Percentiles rank a stretch among this genome's conserved stretches.
phyloP scores from a whole-genome alignment of 1,284 basidiomycete species.

The Pseudozyma hubeiensis region DNA sequence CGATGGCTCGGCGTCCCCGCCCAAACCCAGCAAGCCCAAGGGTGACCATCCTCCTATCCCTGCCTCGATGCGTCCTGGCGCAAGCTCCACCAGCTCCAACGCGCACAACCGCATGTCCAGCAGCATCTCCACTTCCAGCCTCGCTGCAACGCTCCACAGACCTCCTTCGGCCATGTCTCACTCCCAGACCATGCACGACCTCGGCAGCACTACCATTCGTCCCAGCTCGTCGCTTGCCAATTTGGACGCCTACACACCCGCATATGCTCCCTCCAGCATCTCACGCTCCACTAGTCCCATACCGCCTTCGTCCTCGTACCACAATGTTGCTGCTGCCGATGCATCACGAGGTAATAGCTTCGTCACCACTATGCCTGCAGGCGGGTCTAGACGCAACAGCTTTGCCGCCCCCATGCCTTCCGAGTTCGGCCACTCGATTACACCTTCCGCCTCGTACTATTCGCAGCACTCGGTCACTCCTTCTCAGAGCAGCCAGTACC shows the following conservation, averaged over 20 bases:
- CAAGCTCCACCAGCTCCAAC: conserved; percentile 12
- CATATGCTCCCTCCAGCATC: conserved; percentile 58
- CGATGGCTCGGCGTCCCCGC: conserved; percentile 35
- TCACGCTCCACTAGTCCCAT: conserved; percentile 53
- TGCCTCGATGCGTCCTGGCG: conserved; percentile 54
- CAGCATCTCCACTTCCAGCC: conserved; percentile 41
- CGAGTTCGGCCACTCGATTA: conserved; percentile 32
- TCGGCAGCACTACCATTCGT: conserved; percentile 49
- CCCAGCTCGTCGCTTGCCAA: conserved; percentile 63
- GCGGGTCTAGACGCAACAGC: conserved; percentile 29
- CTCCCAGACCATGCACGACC: conserved; percentile 46
- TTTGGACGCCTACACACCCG: conserved; percentile 59
- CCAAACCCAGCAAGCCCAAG: conserved; percentile 31
- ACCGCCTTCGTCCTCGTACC: conserved; percentile 35
- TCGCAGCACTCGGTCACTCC: conserved; percentile 42
- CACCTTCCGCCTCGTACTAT: conserved; percentile 42
- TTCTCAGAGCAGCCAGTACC: conserved; percentile 37
- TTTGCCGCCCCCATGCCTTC: conserved; percentile 26
- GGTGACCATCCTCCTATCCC: conserved; percentile 51
- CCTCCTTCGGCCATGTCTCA: conserved; percentile 30
- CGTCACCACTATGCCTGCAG: conserved; percentile 17
- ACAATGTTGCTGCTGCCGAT: conserved; percentile 16
- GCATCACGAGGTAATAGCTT: conserved; percentile 27
- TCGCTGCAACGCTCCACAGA: conserved; percentile 27
- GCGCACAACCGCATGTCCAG: conserved; percentile 41